A percentile compares a stretch with the other conserved stretches of the same genome.
Evolutionary conservation across 2,329 filamentous ascomycete genomes (phyloP).

Genomic region (Penicillium hesseltinei): DNA sequence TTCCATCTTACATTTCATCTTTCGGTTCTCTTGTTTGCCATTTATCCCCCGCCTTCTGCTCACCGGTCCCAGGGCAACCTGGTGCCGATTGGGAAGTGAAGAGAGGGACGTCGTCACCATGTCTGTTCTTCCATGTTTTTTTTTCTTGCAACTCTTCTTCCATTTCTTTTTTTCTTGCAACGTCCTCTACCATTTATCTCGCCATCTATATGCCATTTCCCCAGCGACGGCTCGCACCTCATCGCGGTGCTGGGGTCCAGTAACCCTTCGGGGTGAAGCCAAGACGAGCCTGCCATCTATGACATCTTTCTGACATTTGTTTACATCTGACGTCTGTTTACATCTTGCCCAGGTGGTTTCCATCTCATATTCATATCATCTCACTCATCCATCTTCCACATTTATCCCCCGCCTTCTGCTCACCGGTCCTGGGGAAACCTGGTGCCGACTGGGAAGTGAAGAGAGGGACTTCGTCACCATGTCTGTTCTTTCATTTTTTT

Average conservation of each 20-base stretch:
- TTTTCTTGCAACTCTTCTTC: too few species aligned
- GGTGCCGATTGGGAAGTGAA: background rate
- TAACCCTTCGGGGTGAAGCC: slow-evolving; percentile 13
- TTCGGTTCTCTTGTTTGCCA: background rate
- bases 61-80: slow-evolving; percentile 1
- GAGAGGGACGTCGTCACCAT: background rate
- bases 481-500: background rate
- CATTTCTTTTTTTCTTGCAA: background rate
- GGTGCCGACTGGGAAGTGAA: background rate
- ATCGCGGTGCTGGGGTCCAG: slow-evolving; percentile 18
- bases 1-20: background rate
- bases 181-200: background rate
- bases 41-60: background rate
- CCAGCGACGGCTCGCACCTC: slow-evolving; percentile 16
- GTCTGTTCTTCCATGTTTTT: too few species aligned
- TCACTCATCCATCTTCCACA: too few species aligned
- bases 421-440: background rate
- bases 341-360: too few species aligned
- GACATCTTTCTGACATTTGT: too few species aligned
- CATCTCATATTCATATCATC: too few species aligned
- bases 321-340: too few species aligned
- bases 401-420: background rate
- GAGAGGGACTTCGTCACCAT: background rate
- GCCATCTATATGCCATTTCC: slow-evolving; percentile 1
- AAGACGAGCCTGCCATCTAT: slow-evolving; percentile 10